These are phyloP conservation scores for Paramecium caudatum DNA, from an alignment of 73 alveolate genomes.

Conservation along the genomic window DNA sequence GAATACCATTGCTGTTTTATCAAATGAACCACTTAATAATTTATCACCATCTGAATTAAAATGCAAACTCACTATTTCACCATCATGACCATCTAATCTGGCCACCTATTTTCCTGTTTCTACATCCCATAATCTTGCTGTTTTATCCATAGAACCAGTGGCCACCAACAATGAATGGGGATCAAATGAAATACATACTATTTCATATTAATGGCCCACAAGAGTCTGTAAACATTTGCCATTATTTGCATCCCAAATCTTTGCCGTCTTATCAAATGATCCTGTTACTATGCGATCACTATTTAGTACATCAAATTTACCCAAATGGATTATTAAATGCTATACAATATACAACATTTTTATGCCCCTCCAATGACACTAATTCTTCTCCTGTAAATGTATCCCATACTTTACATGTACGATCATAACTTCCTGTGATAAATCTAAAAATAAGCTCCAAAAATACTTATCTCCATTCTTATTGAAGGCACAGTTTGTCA, in stretches of 20 bases:
- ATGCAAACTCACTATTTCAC: conserved; percentile 98
- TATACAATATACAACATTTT: conserved; percentile 99
- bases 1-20: conserved; percentile 94
- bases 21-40: conserved; percentile 99
- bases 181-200: conserved; percentile 98
- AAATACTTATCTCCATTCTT: conserved; percentile 92
- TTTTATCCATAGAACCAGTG: conserved; percentile 98
- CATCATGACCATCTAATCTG: conserved; percentile 95
- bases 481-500: conserved; percentile 99
- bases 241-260: conserved; percentile 99
- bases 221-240: conserved; percentile 98
- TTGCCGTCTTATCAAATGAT: conserved; percentile 98
- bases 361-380: conserved; percentile 98
- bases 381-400: conserved; percentile 95
- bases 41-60: conserved; percentile 99
- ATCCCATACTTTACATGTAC: conserved; percentile 99
- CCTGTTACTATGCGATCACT: conserved; percentile 98
- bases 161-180: conserved; percentile 95
- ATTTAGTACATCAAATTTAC: conserved; percentile 69
- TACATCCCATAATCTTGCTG: conserved; percentile 98
- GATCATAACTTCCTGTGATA: conserved; percentile 99
- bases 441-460: conserved; percentile 79
- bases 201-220: conserved; percentile 98
- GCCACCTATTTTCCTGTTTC: conserved; percentile 96
- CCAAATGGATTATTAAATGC: conserved; percentile 99